Percentiles rank a stretch among this genome's conserved stretches.
phyloP scores from a whole-genome alignment of 371 early-diverging fungal genomes.

The Rhizopus stolonifer region DNA sequence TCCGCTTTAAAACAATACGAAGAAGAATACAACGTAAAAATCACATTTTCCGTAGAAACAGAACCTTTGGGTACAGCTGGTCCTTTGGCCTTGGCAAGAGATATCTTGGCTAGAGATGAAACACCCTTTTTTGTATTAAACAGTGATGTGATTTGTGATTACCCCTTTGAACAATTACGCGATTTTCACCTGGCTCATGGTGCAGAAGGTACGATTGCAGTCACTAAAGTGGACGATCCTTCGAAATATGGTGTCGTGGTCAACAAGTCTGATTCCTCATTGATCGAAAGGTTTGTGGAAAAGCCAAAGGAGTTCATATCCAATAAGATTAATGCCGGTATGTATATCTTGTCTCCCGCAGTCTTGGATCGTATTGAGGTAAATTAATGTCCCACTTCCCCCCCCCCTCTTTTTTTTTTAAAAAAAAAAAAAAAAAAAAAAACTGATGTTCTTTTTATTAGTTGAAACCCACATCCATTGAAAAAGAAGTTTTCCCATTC shows the following conservation, averaged over 20 bases:
- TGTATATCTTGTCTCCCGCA: constrained; percentile 95
- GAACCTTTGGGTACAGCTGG: constrained; percentile 98
- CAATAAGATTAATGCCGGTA: constrained; percentile 99
- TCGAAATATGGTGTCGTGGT: constrained; percentile 98
- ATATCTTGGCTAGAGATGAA: constrained; percentile 88
- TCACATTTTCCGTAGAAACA: constrained; percentile 96
- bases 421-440: no score
- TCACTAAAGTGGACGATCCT: constrained; percentile 98
- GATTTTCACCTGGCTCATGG: constrained; percentile 88
- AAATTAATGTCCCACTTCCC: constrained; percentile 17
- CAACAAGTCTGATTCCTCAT: constrained; percentile 60
- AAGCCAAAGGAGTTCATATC: constrained; percentile 95
- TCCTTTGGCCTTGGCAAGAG: constrained; percentile 93
- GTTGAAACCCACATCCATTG: constrained; percentile 89
- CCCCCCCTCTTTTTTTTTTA: no score
- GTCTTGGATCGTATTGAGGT: constrained; percentile 92
- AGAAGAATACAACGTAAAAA: constrained; percentile 83
- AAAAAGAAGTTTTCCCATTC: constrained; percentile 96
- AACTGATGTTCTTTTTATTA: no score
- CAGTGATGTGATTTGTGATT: constrained; percentile 98
- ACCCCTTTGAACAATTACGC: constrained; percentile 89
- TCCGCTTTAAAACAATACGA: constrained; percentile 84
- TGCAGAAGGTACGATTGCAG: constrained; percentile 90
- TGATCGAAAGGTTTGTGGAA: constrained; percentile 96
- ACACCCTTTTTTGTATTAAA: constrained; percentile 98